Evolutionary conservation across 805 yeast genomes (phyloP), one percentile per base, ranked within the genome.

Genomic region (Jamesozyma spencerorum): DNA sequence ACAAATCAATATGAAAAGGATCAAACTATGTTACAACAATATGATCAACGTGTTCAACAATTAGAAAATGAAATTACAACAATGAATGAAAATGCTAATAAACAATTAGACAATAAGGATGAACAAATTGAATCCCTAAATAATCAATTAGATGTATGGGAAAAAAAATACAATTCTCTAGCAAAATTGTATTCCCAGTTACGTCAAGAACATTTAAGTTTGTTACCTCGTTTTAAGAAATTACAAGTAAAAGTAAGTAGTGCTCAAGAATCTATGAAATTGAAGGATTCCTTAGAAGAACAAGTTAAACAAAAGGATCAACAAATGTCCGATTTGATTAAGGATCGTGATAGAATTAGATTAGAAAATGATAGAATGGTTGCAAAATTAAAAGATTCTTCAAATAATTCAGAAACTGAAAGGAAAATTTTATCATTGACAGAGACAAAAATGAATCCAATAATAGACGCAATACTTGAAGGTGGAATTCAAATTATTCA

Each of bases 101-200:
- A 78, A 54, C 94, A 85, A 60, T 61, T 85, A 31, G 76, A 77
- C 2, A 71, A 87, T 4, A 85, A 83, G 52, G 86, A 84, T 49
- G 92, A 85, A 46, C 79, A 81, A 52, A 64, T 84, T 36, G 70
- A 62, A 40, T 69, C 72, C 40, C 58, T 85, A 35, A 86, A 81
- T 53, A 88, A 84, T 40, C 95, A 87, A 61, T 71, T 83, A 32
- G 66, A 61, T 20, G 72, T 75, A 45, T 88, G 95, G 95, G 77
- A 84, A 46, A 75, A 75, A 40, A 88, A 88, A 65, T 88, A 88
- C 62, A 95, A 87, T 55, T 73, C 92, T 0, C 70, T 88, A 47
- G 96, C 96, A 5, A 85, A 85, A 54, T 69, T 88, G 48, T 88
- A 88, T 60, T 80, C 94, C 2, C 95, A 87, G 63, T 69, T 88